Evolutionary conservation across 352 stramenopile genomes (phyloP).

Genomic region (Pythium rhizo-oryzae): DNA sequence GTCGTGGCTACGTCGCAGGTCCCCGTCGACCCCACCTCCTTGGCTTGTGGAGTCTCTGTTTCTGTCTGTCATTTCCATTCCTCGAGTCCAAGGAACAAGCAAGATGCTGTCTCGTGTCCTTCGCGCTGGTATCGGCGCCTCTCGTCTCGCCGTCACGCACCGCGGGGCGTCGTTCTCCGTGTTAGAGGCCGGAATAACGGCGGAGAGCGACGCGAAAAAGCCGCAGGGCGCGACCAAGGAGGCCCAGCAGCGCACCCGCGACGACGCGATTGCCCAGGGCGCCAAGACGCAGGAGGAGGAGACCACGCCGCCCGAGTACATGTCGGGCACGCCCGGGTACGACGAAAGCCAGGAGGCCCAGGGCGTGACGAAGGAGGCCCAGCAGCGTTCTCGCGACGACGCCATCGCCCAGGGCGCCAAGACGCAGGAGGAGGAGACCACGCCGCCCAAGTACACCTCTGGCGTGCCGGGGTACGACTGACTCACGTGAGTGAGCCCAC

Average conservation of each 20-base stretch:
- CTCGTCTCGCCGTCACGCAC: constrained; percentile 7
- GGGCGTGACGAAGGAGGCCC: constrained; percentile 39
- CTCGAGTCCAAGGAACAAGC: neutral
- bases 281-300: constrained; percentile 36
- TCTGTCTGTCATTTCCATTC: neutral
- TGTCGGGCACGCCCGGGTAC: constrained; percentile 53
- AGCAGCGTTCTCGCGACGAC: constrained; percentile 43
- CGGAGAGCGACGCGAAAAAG: constrained; percentile 18
- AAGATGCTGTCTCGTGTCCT: constrained; percentile 17
- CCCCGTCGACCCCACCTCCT: too few relatives aligned
- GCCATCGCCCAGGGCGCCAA: constrained; percentile 62
- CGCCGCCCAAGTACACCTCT: constrained; percentile 35
- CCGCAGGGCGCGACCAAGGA: constrained; percentile 39
- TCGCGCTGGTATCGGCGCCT: constrained; percentile 8
- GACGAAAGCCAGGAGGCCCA: constrained; percentile 28
- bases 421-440: constrained; percentile 73
- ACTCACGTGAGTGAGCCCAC: too few relatives aligned
- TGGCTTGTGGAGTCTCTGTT: too few relatives aligned
- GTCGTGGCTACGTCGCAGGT: constrained; percentile 8
- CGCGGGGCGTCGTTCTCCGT: constrained; percentile 34
- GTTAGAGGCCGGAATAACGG: constrained; percentile 5
- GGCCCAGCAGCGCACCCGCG: constrained; percentile 36
- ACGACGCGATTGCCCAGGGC: constrained; percentile 41
- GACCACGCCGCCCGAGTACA: constrained; percentile 26
- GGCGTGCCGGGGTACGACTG: constrained; percentile 14